Evolutionary conservation across 805 yeast genomes (phyloP).

Genomic region (Lachancea mirantina): DNA sequence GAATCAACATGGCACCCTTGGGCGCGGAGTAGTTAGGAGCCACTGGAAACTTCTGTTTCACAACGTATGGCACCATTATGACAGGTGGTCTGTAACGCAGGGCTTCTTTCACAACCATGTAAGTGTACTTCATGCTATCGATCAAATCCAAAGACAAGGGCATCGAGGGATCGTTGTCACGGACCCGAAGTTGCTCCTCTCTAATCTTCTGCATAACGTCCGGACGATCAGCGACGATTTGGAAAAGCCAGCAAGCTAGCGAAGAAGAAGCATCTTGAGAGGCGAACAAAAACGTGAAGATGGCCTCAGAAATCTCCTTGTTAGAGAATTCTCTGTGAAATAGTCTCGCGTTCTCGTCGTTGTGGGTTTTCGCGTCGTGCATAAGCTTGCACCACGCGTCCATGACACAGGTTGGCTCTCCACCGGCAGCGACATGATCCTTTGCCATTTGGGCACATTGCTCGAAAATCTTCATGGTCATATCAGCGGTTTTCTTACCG

Average conservation of each 20-base stretch:
- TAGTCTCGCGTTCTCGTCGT: constrained; percentile 47
- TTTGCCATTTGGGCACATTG: constrained; percentile 85
- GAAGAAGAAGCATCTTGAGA: constrained; percentile 98
- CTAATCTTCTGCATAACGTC: constrained; percentile 81
- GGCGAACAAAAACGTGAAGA: constrained; percentile 94
- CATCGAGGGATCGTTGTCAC: constrained; percentile 63
- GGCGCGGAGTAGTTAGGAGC: constrained; percentile 84
- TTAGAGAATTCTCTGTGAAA: constrained; percentile 77
- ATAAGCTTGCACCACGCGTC: constrained; percentile 90
- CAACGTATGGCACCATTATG: constrained; percentile 95
- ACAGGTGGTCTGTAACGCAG: constrained; percentile 97
- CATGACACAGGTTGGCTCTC: constrained; percentile 80
- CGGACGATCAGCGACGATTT: constrained; percentile 90
- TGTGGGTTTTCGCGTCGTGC: constrained; percentile 53
- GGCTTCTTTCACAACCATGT: constrained; percentile 85
- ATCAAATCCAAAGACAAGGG: constrained; percentile 66
- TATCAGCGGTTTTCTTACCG: constrained; percentile 88
- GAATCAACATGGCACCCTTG: constrained; percentile 95
- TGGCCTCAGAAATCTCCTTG: constrained; percentile 90
- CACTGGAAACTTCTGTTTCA: constrained; percentile 78
- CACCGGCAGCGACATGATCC: constrained; percentile 67
- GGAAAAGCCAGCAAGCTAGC: constrained; percentile 97
- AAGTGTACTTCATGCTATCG: constrained; percentile 81
- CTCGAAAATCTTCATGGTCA: constrained; percentile 88
- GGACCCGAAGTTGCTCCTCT: constrained; percentile 81